Base-by-base conservation (phyloP, 2,329 filamentous ascomycete species). In the Chrysosporium keratinophilum region DNA sequence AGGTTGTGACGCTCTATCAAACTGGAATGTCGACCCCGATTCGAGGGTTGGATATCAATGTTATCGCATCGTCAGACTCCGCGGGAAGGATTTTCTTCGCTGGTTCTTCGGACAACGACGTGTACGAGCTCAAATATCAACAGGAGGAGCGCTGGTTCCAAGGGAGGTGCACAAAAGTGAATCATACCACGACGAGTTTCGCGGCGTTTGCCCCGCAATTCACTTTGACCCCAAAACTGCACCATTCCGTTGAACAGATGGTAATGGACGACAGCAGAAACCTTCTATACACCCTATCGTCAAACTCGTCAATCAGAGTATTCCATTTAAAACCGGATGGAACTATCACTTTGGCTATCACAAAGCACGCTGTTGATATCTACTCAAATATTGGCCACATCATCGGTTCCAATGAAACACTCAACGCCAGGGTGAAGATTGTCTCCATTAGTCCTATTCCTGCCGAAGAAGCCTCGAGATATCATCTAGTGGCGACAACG, bases 91-190 rank as follows among this genome's bases (percentile, higher is more conserved):
- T 98, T 59, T 98, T 98, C 75, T 95, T 96, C 64, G 84, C 86
- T 41, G 88, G 89, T 37, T 79, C 78, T 49, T 79, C 77, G 49
- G 87, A 91, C 60, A 88, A 88, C 59, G 90, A 97, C 62, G 82
- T 98, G 46, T 88, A 93, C 67, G 93, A 98, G 70, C 79, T 98
- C 52, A 90, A 86, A 61, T 98, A 98, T 67, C 91, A 97, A 70
- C 89, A 95, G 64, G 89, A 97, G 68, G 93, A 98, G 71, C 85
- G 87, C 62, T 98, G 93, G 93, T 98, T 98, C 66, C 85, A 87
- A 51, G 89, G 83, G 68, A 81, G 86, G 60, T 94, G 88, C 66
- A 83, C 85, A 56, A 95, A 90, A 71, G 83, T 91, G 58, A 94
- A 94, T 66, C 93, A 96, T 67, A 91, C 85, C 47, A 84, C 80